These are phyloP conservation scores for Vitis rotundifolia DNA, from an alignment of 164 flowering plant genomes.

Conservation along the genomic window DNA sequence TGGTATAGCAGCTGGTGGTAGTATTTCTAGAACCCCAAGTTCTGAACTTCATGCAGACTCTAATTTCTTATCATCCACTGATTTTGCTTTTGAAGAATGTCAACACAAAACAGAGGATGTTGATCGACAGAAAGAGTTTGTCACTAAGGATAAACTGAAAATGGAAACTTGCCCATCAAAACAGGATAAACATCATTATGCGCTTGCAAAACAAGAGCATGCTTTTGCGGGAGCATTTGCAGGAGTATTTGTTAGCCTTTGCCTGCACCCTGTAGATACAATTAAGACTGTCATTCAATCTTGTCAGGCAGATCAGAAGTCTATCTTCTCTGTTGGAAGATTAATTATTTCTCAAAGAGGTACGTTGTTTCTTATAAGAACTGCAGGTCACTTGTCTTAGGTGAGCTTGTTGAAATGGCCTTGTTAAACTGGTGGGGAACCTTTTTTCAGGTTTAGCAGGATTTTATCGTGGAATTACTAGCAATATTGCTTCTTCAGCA, in stretches of 20 bases:
- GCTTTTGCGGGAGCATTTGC: constrained; percentile 97
- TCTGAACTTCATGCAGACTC: constrained; percentile 35
- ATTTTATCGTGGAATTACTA: constrained; percentile 89
- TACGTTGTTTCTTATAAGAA: constrained; percentile 16
- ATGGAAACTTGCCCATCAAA: constrained; percentile 14
- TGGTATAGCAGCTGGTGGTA: constrained; percentile 12
- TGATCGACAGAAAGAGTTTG: constrained; percentile 14
- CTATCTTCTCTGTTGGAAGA: constrained; percentile 50
- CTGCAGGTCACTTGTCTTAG: background rate
- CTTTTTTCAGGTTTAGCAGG: constrained; percentile 69
- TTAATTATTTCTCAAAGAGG: constrained; percentile 92
- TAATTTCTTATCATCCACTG: constrained; percentile 18
- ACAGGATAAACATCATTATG: constrained; percentile 26
- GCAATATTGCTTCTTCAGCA: constrained; percentile 90
- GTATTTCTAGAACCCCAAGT: constrained; percentile 15
- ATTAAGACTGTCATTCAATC: constrained; percentile 89
- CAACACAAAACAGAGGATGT: constrained; percentile 2
- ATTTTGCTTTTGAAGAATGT: constrained; percentile 17
- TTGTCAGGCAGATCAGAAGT: constrained; percentile 47
- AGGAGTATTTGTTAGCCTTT: constrained; percentile 88
- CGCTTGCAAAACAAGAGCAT: constrained; percentile 72
- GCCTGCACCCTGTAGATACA: constrained; percentile 95
- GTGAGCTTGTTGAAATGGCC: background rate
- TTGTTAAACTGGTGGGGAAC: background rate
- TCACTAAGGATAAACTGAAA: constrained; percentile 17